phyloP scores from a whole-genome alignment of 345 rosid species.

The Rubroshorea leprosula region DNA sequence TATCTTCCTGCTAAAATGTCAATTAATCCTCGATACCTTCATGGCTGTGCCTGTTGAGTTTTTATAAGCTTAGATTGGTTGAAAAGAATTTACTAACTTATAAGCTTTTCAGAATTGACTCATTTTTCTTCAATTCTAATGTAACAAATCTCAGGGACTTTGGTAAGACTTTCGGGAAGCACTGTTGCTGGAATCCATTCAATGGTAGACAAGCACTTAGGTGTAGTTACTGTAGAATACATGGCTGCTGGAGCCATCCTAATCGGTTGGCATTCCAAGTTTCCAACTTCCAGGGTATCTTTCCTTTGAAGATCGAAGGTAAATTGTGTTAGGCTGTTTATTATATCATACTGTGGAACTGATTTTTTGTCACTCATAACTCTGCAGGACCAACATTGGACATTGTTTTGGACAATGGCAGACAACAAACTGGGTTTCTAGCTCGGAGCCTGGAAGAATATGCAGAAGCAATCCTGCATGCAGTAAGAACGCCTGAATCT shows the following conservation, averaged over 20 bases:
- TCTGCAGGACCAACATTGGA: conserved; percentile 97
- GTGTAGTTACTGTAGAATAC: conserved; percentile 79
- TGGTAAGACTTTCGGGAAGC: conserved; percentile 59
- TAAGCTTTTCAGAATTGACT: too few relatives aligned
- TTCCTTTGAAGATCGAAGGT: neutral
- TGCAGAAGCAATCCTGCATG: conserved; percentile 59
- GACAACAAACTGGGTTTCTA: conserved; percentile 78
- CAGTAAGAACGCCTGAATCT: conserved; percentile 49
- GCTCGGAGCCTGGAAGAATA: conserved; percentile 65
- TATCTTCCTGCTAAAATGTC: too few relatives aligned
- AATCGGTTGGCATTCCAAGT: conserved; percentile 47
- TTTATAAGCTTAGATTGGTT: neutral
- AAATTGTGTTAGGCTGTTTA: neutral
- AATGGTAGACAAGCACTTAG: conserved; percentile 89
- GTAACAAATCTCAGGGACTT: conserved; percentile 49
- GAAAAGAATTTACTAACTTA: too few relatives aligned
- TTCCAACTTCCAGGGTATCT: conserved; percentile 11
- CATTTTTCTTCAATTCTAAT: conserved; percentile 5
- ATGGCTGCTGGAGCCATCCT: conserved; percentile 98
- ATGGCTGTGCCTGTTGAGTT: too few relatives aligned
- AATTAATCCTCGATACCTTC: too few relatives aligned
- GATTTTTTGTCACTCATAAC: conserved; percentile 63
- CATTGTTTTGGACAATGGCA: conserved; percentile 81
- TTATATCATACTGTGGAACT: too few relatives aligned
- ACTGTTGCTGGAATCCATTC: conserved; percentile 78